A percentile compares a stretch with the other conserved stretches of the same genome.
Conservation (phyloP, 23 red algal species). For the Gracilaria domingensis region DNA sequence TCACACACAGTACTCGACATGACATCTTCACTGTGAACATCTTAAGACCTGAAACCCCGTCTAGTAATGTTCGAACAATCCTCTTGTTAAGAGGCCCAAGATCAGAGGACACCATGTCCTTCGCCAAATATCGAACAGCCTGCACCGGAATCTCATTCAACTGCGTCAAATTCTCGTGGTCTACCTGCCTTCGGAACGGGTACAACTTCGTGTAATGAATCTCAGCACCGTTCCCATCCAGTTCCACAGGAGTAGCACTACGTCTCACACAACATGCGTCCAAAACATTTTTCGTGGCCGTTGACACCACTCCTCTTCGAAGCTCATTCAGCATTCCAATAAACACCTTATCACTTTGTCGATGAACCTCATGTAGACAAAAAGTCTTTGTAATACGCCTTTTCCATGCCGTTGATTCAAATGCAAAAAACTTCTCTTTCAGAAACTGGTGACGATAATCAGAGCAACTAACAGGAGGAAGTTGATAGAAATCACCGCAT, state of each 20-base stretch:
- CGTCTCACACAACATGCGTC: constrained; percentile 33
- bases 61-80: constrained; percentile 26
- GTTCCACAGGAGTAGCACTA: background rate
- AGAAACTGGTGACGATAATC: constrained; percentile 22
- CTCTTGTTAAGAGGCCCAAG: constrained; percentile 16
- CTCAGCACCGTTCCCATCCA: constrained; percentile 24
- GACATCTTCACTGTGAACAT: constrained; percentile 33
- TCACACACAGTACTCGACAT: constrained; percentile 57
- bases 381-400: constrained; percentile 31
- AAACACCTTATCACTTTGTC: constrained; percentile 62
- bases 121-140: constrained; percentile 46
- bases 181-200: constrained; percentile 47
- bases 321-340: constrained; percentile 72
- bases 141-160: constrained; percentile 17
- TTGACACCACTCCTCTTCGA: constrained; percentile 49
- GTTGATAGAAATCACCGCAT: constrained; percentile 72
- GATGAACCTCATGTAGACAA: constrained; percentile 58
- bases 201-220: constrained; percentile 63
- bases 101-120: constrained; percentile 1
- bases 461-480: constrained; percentile 58
- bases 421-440: constrained; percentile 67
- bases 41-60: constrained; percentile 6
- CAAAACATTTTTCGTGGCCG: constrained; percentile 23
- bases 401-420: constrained; percentile 64
- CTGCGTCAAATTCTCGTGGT: constrained; percentile 27